A percentile compares a stretch with the other conserved stretches of the same genome.
These are phyloP conservation scores for Babesia caballi DNA, from an alignment of 169 alveolate genomes.

Conservation along the genomic window DNA sequence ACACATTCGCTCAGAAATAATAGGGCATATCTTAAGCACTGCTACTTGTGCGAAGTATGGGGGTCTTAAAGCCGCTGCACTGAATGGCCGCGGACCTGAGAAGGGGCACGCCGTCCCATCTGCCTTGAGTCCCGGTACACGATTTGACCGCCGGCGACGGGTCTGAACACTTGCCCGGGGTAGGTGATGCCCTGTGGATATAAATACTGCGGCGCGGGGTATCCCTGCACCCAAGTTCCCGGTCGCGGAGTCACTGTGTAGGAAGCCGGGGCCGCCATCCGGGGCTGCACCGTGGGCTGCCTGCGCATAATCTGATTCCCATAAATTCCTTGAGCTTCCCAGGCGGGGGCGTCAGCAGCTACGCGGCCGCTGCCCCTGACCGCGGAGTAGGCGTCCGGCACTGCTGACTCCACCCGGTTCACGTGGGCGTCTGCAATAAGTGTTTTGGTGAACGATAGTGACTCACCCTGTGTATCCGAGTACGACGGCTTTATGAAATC, in stretches of 20 bases:
- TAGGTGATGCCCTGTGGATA: background rate
- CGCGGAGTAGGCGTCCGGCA: background rate
- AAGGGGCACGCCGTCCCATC: background rate
- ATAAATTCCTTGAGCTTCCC: background rate
- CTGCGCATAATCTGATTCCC: background rate
- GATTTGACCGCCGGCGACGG: background rate
- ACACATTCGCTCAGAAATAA: background rate
- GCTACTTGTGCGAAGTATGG: background rate
- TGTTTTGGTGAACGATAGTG: too few relatives aligned
- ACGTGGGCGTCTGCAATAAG: background rate
- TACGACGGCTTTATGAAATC: background rate
- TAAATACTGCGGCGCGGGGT: background rate
- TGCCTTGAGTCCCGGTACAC: background rate
- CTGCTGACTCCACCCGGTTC: background rate
- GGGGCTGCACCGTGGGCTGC: background rate
- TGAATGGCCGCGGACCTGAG: constrained; percentile 15
- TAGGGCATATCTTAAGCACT: background rate
- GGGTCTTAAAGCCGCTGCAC: constrained; percentile 20
- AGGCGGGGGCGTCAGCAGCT: too few relatives aligned
- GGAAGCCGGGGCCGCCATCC: background rate
- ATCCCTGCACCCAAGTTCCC: constrained; percentile 10
- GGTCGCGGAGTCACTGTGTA: constrained; percentile 8
- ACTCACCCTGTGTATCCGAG: background rate
- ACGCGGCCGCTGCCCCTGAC: too few relatives aligned
- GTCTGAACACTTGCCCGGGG: background rate